Conservation (phyloP, 176 grass and related monocot species). For the Carex kokanica region DNA sequence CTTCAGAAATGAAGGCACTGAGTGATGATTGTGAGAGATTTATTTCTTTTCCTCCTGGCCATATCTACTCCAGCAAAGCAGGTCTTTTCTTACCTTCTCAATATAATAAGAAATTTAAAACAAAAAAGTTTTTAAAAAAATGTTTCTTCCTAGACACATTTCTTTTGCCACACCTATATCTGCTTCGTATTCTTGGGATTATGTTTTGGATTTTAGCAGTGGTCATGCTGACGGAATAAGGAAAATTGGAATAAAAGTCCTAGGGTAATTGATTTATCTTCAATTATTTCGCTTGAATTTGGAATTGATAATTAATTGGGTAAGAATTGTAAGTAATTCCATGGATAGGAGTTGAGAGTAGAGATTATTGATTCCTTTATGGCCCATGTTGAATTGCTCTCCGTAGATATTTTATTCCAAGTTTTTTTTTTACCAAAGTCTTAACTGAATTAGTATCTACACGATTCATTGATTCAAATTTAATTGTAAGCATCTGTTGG, state of each 20-base stretch:
- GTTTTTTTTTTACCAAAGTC: not conserved
- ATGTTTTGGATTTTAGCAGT: not conserved
- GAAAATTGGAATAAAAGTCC: not conserved
- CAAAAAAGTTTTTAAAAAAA: not conserved
- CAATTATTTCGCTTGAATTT: not conserved
- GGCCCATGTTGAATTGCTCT: not conserved
- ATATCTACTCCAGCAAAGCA: constrained; percentile 95
- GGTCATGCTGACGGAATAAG: not conserved
- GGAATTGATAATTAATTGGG: not conserved
- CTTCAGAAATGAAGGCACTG: constrained; percentile 98
- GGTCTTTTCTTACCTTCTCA: constrained; percentile 40
- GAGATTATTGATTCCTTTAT: not conserved
- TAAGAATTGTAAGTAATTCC: no score
- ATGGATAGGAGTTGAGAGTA: not conserved
- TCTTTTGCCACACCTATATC: not conserved
- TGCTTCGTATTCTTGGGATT: not conserved
- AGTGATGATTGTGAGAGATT: constrained; percentile 98
- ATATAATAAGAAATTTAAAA: constrained; percentile 13
- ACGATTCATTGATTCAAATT: not conserved
- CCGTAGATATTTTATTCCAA: not conserved
- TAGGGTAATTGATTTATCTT: constrained; percentile 17
- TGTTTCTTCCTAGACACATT: not conserved
- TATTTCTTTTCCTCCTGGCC: constrained; percentile 87
- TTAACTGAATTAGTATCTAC: not conserved
- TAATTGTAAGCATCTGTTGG: not conserved